Base-by-base conservation (phyloP, 129 eudicot genomes). In the Dittrichia graveolens region DNA sequence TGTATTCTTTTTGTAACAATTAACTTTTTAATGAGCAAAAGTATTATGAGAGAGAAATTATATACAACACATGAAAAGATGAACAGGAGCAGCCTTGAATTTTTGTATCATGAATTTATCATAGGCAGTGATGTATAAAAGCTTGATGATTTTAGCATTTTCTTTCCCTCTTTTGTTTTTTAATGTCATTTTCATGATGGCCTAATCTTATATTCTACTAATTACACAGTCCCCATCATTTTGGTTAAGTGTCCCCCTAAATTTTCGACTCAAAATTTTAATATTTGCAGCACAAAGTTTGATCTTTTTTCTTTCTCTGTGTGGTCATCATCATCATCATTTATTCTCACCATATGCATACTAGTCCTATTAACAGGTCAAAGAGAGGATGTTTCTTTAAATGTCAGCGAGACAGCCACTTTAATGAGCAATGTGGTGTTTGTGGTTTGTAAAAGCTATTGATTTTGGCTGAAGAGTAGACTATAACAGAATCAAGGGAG, bases 1-100 rank as follows among this genome's bases (percentile, higher is more conserved):
- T 82, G 83, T 78, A 82, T 73, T 78, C 76, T 82, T 78, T 67
- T 78, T 78, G 83, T 78, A 82, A 73, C 73, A 38, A 40, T 74
- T 49, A 50, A 47, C 53, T 24, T 81, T 76, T 42, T 52, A 3
- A 61, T 15, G 13, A 44, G 31, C 40, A 48, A 43, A 7, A 59
- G 24, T 65, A 65, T 65, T 44, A 65, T 75, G 39, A 74, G 77
- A 65, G 75, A 41, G 61, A 48, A 52, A 46, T 68, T 69, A 68
- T 68, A 60, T 54, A 75, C 80, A 35, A 67, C 37, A 79, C 54
- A 58, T 60, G 8, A 10, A 57, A 46, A 71, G 61, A 45, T 38
- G 48, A 60, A 34, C 65, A 48, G 37, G 39, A 46, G 69, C 49
- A 40, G 40, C 63, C 65, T 77, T 69, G 47, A 60, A 72, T 15